Base-by-base conservation (phyloP, 306 rosid genomes). In the Corylus avellana region DNA sequence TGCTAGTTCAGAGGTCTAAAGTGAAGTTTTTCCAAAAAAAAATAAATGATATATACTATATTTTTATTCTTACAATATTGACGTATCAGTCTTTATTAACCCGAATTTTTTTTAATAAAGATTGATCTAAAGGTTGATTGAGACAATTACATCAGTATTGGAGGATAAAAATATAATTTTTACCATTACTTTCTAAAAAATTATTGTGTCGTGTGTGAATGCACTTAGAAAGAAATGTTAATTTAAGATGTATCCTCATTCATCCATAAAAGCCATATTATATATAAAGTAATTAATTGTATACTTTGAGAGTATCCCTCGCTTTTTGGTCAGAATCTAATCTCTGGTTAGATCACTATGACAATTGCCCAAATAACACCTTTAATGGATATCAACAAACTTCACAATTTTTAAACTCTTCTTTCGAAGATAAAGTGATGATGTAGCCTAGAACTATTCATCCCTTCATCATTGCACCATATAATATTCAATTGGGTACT, bases 381-480 rank as follows among this genome's bases (percentile, higher is more conserved):
- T 67, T 82, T 75, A 68, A 59, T 74, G 68, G 73, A 57, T 69
- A 68, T 68, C 39, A 82, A 74, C 54, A 46, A 46, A 56, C 71
- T 67, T 67, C 37, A 55, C 12, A 74, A 29, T 73, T 80, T 42
- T 53, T 11, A 54, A 56, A 59, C 4, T 10, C 13, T 16, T 20
- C 8, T 48, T 63, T 76, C 48, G 10, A 37, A 61, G 72, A 71
- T 39, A 76, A 47, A 29, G 47, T 72, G 25, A 82, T 25, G 17
- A 46, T 61, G 70, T 49, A 25, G 56, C 16, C n/a, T 44, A 55
- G 69, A 76, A 82, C 51, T 74, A 18, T 77, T 72, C 70, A 77
- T 72, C 67, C 32, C n/a, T 44, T 73, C 69, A 82, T 82, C 64
- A 67, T 82, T 67, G 37, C 79, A 35, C 56, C 63, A 59, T 50